Evolutionary conservation across 83 land plant species (phyloP), one percentile per base, ranked within the genome.

Genomic region (Larix sibirica): DNA sequence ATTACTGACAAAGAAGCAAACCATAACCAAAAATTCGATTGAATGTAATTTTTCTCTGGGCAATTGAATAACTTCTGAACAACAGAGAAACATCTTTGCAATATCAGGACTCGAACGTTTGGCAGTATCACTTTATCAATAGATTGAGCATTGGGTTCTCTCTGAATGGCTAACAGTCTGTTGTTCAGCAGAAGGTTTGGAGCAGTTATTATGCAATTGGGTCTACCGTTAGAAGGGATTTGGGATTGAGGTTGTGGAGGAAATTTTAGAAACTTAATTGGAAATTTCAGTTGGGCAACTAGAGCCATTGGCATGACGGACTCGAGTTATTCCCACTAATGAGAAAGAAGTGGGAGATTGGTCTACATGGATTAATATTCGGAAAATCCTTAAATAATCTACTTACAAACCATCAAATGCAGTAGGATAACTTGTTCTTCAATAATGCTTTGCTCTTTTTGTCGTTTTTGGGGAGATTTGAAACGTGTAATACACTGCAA

Each of bases 41-140:
- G 18, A 54, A 23, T 73, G 47, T n/a, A n/a, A 73, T 73, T 73
- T 23, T 73, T n/a, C 76, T 71, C 76, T 40, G 76, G 44, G 76
- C 18, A 20, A n/a, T 73, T 42, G 56, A 44, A 44, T 42, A 44
- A 44, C n/a, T 44, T 73, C 26, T 73, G 77, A 44, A 73, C 23
- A 42, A 73, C 7, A 73, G 56, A 73, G 1, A 16, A n/a, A 23
- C 47, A 73, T 73, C 21, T 59, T 4, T 79, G 31, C 59, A 60
- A 9, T 66, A 44, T 20, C 4, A 21, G 6, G 24, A n/a, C 77
- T 44, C 58, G n/a, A 47, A 73, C 12, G 21, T 42, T 40, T 40
- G 56, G 56, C 17, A 44, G 58, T 4, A 42, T 42, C n/a, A 44
- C 21, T n/a, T 73, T 73, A 26, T 47, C 16, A 40, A 73, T 21